phyloP scores from a whole-genome alignment of 345 rosid species.

The Lepidium didymum region DNA sequence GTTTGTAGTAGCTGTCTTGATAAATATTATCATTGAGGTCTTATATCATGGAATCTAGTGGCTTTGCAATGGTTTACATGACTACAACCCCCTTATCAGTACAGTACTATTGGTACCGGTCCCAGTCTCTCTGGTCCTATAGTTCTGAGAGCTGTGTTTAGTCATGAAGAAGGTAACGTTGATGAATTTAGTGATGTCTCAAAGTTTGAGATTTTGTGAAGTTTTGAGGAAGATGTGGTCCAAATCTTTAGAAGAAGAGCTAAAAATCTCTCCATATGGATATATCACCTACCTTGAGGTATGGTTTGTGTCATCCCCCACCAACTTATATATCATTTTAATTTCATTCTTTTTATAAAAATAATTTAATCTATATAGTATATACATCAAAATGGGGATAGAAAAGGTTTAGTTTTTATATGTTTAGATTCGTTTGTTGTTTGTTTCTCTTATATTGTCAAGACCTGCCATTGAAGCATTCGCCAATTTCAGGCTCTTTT shows the following conservation, averaged over 20 bases:
- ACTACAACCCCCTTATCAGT: neutral
- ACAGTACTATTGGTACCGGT: slow-evolving; percentile 14
- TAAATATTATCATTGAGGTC: slow-evolving; percentile 12
- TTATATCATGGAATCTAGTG: neutral
- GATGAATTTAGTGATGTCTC: slow-evolving; percentile 16
- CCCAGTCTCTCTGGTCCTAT: slow-evolving; percentile 7
- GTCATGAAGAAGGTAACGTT: slow-evolving; percentile 23
- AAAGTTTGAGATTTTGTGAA: slow-evolving; percentile 21
- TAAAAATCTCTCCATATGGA: slow-evolving; percentile 27
- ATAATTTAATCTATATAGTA: neutral
- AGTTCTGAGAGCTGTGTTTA: neutral
- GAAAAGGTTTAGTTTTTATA: neutral
- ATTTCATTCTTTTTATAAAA: neutral
- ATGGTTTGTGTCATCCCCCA: slow-evolving; percentile 31
- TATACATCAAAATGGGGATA: slow-evolving; percentile 7
- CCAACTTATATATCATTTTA: slow-evolving; percentile 21
- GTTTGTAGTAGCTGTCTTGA: slow-evolving; percentile 18
- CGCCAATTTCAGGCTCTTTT: slow-evolving; percentile 7
- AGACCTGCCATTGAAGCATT: slow-evolving; percentile 25
- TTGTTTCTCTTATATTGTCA: slow-evolving; percentile 19
- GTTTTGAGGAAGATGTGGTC: slow-evolving; percentile 26
- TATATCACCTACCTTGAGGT: slow-evolving; percentile 34
- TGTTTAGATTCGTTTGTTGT: neutral
- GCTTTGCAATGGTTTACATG: slow-evolving; percentile 6
- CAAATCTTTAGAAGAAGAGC: slow-evolving; percentile 17